Evolutionary conservation across 2,329 filamentous ascomycete genomes (phyloP).

Genomic region (Sporothrix dimorphospora): DNA sequence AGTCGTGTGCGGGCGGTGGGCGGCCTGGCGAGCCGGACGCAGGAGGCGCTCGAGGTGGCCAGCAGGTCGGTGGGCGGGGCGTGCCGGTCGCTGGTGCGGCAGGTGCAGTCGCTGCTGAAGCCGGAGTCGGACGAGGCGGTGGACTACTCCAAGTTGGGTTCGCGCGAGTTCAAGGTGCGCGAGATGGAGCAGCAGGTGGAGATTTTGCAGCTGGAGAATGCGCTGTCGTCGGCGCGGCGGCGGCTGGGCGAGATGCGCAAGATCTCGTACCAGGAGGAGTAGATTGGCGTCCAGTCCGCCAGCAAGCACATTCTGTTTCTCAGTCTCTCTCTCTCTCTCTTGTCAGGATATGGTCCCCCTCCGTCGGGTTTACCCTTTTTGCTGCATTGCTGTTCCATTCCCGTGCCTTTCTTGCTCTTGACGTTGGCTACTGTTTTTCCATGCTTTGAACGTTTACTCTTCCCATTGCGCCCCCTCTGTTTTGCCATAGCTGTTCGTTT

Average conservation of each 20-base stretch:
- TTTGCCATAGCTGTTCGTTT: neutral
- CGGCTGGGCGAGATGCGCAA: conserved; percentile 97
- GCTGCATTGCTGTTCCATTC: neutral
- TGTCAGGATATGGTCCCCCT: too few species aligned
- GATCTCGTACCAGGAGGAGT: conserved; percentile 87
- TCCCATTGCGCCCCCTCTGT: neutral
- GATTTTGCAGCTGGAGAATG: conserved; percentile 93
- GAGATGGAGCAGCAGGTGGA: conserved; percentile 99
- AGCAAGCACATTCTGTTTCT: neutral
- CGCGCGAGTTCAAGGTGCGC: conserved; percentile 96
- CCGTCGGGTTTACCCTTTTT: too few species aligned
- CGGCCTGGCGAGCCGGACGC: conserved; percentile 95
- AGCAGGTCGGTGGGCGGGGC: conserved; percentile 91
- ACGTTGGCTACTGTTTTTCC: neutral
- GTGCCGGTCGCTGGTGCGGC: conserved; percentile 83
- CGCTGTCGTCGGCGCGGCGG: conserved; percentile 75
- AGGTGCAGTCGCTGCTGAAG: conserved; percentile 93
- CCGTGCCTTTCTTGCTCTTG: neutral
- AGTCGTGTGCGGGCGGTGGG: conserved; percentile 82
- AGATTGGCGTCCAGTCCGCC: neutral
- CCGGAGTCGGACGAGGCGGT: conserved; percentile 81
- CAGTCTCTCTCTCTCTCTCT: neutral
- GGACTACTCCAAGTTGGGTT: conserved; percentile 85
- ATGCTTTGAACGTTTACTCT: neutral
- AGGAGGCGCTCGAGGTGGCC: conserved; percentile 86